A percentile compares a stretch with the other conserved stretches of the same genome.
phyloP scores from a whole-genome alignment of 768 basidiomycete species.

The Xerocomellus intermedius region DNA sequence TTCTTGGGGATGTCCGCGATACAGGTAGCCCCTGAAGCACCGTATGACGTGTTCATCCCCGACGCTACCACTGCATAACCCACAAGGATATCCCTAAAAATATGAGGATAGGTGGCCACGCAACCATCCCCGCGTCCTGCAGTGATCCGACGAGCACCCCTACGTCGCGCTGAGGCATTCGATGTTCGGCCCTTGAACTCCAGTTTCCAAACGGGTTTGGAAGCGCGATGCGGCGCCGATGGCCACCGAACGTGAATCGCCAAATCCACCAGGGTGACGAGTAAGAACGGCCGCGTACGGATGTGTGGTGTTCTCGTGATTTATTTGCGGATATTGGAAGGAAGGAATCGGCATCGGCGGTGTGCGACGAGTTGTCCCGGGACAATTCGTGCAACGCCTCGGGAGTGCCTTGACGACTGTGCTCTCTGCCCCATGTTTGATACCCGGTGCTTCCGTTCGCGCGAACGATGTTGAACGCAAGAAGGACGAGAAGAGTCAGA shows the following conservation, averaged over 20 bases:
- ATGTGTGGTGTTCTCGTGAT: slow-evolving; percentile 3
- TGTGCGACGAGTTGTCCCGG: not conserved
- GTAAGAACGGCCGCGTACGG: slow-evolving; percentile 15
- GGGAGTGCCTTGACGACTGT: slow-evolving; percentile 7
- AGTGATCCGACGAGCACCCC: slow-evolving; percentile 31
- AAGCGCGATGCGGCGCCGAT: slow-evolving; percentile 24
- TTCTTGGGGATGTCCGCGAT: not conserved
- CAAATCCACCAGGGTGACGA: slow-evolving; percentile 24
- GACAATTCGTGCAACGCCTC: slow-evolving; percentile 12
- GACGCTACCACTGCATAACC: slow-evolving; percentile 26
- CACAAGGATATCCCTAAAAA: slow-evolving; percentile 36
- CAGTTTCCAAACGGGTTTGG: slow-evolving; percentile 16
- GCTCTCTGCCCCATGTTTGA: slow-evolving; percentile 5
- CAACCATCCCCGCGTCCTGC: slow-evolving; percentile 33
- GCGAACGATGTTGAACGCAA: slow-evolving; percentile 28
- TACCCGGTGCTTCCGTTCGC: slow-evolving; percentile 3
- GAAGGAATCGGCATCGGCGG: slow-evolving; percentile 7
- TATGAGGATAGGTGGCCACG: slow-evolving; percentile 36
- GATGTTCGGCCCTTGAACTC: slow-evolving; percentile 5
- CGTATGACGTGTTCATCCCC: not conserved
- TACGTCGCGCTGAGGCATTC: slow-evolving; percentile 15
- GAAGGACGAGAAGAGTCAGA: slow-evolving; percentile 53
- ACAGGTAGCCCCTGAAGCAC: not conserved
- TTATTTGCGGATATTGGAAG: slow-evolving; percentile 20
- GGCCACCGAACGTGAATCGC: slow-evolving; percentile 25